Evolutionary conservation across 176 grass and related monocot species (phyloP).

Genomic region (Carex kokanica): DNA sequence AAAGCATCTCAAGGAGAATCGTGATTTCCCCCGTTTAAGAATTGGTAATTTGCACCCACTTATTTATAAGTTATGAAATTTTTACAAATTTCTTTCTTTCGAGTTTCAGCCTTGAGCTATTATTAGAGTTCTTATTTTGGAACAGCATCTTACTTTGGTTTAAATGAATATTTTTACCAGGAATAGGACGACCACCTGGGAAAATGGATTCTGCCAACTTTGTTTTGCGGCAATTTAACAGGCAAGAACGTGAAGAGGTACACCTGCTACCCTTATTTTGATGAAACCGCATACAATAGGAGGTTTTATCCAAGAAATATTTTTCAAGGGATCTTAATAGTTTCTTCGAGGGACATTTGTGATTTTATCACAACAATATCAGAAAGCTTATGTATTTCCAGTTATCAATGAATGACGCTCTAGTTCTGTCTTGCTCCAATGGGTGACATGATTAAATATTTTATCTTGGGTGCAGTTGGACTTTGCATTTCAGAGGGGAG

Average conservation of each 20-base stretch:
- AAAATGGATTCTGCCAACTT: conserved; percentile 96
- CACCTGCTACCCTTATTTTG: neutral
- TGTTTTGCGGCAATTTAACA: conserved; percentile 69
- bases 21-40: conserved; percentile 80
- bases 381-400: neutral
- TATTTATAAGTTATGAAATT: neutral
- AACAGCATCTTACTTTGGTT: neutral
- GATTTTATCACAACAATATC: neutral
- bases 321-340: neutral
- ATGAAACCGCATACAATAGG: neutral
- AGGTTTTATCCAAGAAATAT: neutral
- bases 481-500: conserved; percentile 39
- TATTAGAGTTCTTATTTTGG: neutral
- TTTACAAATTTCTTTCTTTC: neutral
- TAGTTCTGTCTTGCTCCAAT: neutral
- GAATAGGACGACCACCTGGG: conserved; percentile 82
- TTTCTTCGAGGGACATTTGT: neutral
- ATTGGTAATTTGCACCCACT: conserved; percentile 42
- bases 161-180: conserved; percentile 28
- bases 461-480: conserved; percentile 43
- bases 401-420: neutral
- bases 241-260: conserved; percentile 81
- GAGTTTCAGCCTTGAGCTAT: neutral
- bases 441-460: neutral
- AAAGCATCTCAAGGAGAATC: conserved; percentile 72